Evolutionary conservation across 2,329 filamentous ascomycete species (phyloP), one percentile per base, ranked within the genome.

Genomic region (Exophiala sideris): DNA sequence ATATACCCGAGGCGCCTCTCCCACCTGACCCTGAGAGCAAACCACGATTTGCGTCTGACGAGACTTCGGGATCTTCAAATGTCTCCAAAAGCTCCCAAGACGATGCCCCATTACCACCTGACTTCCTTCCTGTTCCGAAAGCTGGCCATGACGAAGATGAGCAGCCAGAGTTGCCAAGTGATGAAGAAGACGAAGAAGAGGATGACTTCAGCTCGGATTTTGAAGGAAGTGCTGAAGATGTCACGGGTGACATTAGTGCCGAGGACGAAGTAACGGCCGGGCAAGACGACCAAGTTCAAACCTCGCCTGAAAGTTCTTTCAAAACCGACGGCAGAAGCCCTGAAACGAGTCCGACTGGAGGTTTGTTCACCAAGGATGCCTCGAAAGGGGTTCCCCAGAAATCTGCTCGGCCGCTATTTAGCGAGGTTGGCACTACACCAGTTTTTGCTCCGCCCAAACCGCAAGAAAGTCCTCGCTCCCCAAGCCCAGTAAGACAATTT

Each of bases 11-110:
- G 57, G 57, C 68, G 8, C 76, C 76, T 8, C 63, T 78, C 34
- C 76, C 76, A 3, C 76, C 76, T 12, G 74, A 78, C 38, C 60
- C 76, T 4, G 75, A 73, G n/a, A 78, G 73, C 56, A 76, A 71
- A 62, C 68, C 67, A 35, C 68, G 61, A 10, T 78, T 77, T 62
- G 70, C 70, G 7, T 69, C 75, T 21, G 75, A 74, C 4, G 76
- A 78, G 54, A 77, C 75, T n/a, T 76, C 75, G 3, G 72, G 70
- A 7, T 76, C 74, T 7, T 56, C 59, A 6, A 49, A 45, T 35
- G 7, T 42, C 32, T 54, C 52, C 3, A 64, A 57, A 33, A 44
- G 41, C 18, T 38, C 54, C 9, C 48, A 56, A n/a, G 57, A 64
- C 34, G 56, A 64, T 35, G 52, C 57, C 45, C 61, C 63, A 36